Evolutionary conservation across 495 filamentous ascomycete genomes (phyloP).

Genomic region (Trichoderma orchidacearum): DNA sequence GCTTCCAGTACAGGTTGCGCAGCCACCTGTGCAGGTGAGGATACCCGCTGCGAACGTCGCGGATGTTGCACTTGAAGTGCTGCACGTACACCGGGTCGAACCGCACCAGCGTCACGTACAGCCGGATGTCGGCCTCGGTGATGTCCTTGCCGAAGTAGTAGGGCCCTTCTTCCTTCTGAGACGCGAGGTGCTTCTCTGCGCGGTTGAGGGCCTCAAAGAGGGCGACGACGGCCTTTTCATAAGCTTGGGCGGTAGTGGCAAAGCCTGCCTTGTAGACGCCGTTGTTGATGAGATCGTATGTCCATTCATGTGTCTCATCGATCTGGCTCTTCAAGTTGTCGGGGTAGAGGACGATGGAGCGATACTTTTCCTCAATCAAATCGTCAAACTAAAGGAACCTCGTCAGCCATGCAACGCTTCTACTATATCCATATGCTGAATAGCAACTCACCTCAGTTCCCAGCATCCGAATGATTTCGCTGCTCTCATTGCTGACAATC

Average conservation of each 20-base stretch:
- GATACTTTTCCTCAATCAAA: constrained; percentile 35
- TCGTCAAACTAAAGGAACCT: constrained; percentile 35
- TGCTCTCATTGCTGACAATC: constrained; percentile 77
- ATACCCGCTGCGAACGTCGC: constrained; percentile 58
- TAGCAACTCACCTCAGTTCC: constrained; percentile 25
- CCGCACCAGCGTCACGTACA: constrained; percentile 49
- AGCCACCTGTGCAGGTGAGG: constrained; percentile 57
- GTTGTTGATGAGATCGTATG: constrained; percentile 53
- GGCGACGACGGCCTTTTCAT: constrained; percentile 41
- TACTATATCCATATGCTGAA: neutral
- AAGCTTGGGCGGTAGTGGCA: constrained; percentile 49
- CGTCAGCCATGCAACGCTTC: neutral
- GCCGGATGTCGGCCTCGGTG: constrained; percentile 54
- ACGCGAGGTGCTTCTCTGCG: constrained; percentile 43
- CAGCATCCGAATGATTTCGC: constrained; percentile 68
- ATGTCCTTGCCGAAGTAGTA: constrained; percentile 51
- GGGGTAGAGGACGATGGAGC: constrained; percentile 42
- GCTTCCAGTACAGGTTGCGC: constrained; percentile 56
- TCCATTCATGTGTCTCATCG: constrained; percentile 50
- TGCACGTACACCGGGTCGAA: constrained; percentile 57
- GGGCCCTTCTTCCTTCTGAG: constrained; percentile 30
- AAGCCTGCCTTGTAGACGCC: constrained; percentile 62
- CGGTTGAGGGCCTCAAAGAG: constrained; percentile 52
- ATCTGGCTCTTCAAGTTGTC: constrained; percentile 36
- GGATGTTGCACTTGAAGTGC: constrained; percentile 57